phyloP scores from a whole-genome alignment of 257 asterid species.

The Solanum medicagineum region DNA sequence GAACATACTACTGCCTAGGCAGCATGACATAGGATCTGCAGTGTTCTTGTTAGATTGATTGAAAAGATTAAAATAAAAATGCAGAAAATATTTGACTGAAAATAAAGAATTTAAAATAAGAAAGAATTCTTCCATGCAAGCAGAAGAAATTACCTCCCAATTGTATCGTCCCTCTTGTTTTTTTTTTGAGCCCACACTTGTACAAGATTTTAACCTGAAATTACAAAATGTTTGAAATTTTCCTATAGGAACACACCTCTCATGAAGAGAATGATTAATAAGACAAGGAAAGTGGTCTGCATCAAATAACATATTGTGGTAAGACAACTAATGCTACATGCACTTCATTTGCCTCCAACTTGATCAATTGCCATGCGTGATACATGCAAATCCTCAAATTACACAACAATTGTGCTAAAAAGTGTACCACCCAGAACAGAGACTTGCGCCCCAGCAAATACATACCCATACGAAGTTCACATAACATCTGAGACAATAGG shows the following conservation, averaged over 20 bases:
- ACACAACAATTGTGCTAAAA: neutral
- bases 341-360: neutral
- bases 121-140: neutral
- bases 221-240: neutral
- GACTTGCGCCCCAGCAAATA: neutral
- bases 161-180: slow-evolving; percentile 42
- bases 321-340: neutral
- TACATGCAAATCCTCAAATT: neutral
- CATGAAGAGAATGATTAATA: neutral
- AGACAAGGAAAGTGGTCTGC: neutral
- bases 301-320: neutral
- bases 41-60: neutral
- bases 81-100: neutral
- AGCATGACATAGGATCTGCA: neutral
- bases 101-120: neutral
- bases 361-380: neutral
- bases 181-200: slow-evolving; percentile 41
- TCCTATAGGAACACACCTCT: neutral
- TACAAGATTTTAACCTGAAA: slow-evolving; percentile 63
- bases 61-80: neutral
- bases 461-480: neutral
- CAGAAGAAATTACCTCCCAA: slow-evolving; percentile 40
- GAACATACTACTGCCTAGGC: neutral
- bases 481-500: neutral
- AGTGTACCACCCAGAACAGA: neutral